Base-by-base conservation (phyloP, 225 moss, liverwort and hornwort genomes). In the Anthoceros angustus region DNA sequence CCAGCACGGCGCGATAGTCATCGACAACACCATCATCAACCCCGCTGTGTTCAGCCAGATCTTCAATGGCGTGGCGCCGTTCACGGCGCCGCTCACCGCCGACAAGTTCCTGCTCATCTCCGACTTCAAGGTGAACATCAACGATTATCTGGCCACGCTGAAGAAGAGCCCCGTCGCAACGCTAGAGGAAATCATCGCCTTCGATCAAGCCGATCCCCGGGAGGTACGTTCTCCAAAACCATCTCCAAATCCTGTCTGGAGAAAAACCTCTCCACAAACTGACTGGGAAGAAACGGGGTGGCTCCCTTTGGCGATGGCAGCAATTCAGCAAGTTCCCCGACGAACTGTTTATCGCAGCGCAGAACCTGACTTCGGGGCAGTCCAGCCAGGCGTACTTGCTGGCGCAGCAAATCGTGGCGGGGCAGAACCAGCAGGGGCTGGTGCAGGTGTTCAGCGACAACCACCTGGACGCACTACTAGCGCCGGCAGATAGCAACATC, bases 101-200 rank as follows among this genome's bases (percentile, higher is more conserved):
- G 64, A 64, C 32, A 9, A 9, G 2, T 25, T 64, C 32, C 18
- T 64, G 16, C 32, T 64, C 7, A 1, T 64, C 1, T 39, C 64
- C 38, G 64, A 64, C 64, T 64, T 64, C 64, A 64, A 64, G 64
- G 41, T 64, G 39, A 39, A 64, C 8, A 64, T 64, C 38, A 18
- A 64, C 25, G 2, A 39, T 2, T 64, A 64, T 39, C 41, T 64
- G 64, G 64, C 64, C 16, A 64, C 64, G 18, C 64, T 64, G 18
- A 25, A 25, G 25, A 64, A 64, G 12, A 46, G 45, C 45, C 45
- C 45, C 12, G 45, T 46, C n/a, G 71, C 71, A 21, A 71, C 75
- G 42, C 68, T 76, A 9, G 67, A 62, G n/a, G 72, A 76, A 16
- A 64, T 72, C 42, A 76, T 76, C 39, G 60, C 50, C n/a, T 76